Base-by-base conservation (phyloP, 768 basidiomycete species). In the Ramaria sp. region DNA sequence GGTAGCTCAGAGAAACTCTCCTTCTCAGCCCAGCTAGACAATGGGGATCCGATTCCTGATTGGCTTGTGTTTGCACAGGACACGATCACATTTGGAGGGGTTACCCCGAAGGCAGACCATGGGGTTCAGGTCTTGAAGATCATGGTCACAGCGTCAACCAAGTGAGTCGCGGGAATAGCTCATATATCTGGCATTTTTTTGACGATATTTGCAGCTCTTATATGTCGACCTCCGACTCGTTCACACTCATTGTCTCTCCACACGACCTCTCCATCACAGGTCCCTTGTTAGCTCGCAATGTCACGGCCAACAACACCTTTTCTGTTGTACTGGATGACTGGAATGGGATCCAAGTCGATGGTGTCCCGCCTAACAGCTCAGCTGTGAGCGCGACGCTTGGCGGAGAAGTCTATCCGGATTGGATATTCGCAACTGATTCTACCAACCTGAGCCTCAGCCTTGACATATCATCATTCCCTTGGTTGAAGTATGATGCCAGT, bases 21-120 rank as follows among this genome's bases (percentile, higher is more conserved):
- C 63, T 92, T 93, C 62, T 72, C 74, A 9, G 81, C 83, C 25
- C 72, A 77, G 32, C 77, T 78, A 62, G 70, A 73, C 0, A 79
- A 89, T 59, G 83, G 88, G n/a, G 78, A 81, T 0, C 71, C 73
- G 5, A 71, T 91, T 27, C 93, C 92, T 0, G 58, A 67, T 8
- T 96, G 90, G 86, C 72, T 95, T 65, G 57, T 53, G 10, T 98
- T 90, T 67, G 74, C 90, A 66, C 64, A 79, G 12, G 60, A 71
- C 18, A 77, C 77, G 15, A 68, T 87, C 54, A 92, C 92, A 2
- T 78, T 96, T 50, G 76, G 85, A 58, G 94, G 94, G 9, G 75
- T 86, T 20, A 77, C 83, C 3, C 94, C 93, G 28, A 62, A 70
- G 38, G 61, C 61, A 16, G 56, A 70, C n/a, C 49, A 65, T 25